phyloP scores from a whole-genome alignment of 768 basidiomycete genomes.

The Clitopilus hobsonii region DNA sequence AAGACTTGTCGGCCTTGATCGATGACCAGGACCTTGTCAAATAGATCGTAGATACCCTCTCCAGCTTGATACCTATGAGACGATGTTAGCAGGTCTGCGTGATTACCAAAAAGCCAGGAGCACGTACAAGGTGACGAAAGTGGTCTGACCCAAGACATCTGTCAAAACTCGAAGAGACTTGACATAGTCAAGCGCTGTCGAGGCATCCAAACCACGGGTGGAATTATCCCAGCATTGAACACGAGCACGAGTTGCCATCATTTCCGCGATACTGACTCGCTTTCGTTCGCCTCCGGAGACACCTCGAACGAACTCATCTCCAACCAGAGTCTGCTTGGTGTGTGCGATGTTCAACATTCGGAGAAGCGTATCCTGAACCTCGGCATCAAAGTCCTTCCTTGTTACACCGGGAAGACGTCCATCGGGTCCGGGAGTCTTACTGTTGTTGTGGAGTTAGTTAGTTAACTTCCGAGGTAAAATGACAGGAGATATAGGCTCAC shows the following conservation, averaged over 20 bases:
- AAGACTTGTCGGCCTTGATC: conserved; percentile 79
- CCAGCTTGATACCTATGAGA: conserved; percentile 67
- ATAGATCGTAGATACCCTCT: conserved; percentile 70
- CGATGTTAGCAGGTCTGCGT: background rate
- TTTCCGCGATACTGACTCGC: conserved; percentile 79
- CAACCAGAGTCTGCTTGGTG: conserved; percentile 74
- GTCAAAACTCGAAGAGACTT: conserved; percentile 79
- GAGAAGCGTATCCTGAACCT: conserved; percentile 59
- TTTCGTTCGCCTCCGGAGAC: conserved; percentile 81
- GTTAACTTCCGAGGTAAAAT: background rate
- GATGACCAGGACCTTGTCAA: conserved; percentile 87
- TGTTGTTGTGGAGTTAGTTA: conserved; percentile 10
- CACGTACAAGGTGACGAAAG: conserved; percentile 69
- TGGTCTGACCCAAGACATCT: conserved; percentile 75
- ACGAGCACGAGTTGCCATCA: conserved; percentile 77
- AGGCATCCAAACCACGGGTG: conserved; percentile 78
- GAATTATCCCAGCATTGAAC: conserved; percentile 85
- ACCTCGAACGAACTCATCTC: conserved; percentile 82
- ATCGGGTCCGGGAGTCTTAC: conserved; percentile 69
- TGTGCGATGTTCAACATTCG: conserved; percentile 83
- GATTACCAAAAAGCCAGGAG: background rate
- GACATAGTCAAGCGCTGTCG: conserved; percentile 84
- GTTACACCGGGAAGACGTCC: conserved; percentile 68
- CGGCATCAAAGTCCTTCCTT: conserved; percentile 48
- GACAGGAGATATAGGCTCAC: conserved; percentile 20